Conservation (phyloP, 2,329 filamentous ascomycete species). For the Exophiala lecanii-corni region DNA sequence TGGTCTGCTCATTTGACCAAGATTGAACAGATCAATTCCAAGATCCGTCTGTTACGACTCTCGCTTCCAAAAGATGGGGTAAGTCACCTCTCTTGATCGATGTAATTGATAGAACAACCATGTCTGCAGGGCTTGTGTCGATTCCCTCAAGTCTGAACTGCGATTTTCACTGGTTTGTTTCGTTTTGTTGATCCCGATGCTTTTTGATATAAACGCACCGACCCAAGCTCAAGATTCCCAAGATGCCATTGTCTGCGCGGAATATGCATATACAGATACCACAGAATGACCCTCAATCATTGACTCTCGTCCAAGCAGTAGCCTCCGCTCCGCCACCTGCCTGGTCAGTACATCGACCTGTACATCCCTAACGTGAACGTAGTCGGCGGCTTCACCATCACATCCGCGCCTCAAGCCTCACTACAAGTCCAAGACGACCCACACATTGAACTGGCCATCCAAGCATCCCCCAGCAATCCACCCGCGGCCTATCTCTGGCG, state of each 20-base stretch:
- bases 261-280: no score
- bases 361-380: slow-evolving; percentile 64
- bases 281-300: slow-evolving; percentile 3
- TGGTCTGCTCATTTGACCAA: slow-evolving; percentile 58
- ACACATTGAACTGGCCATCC: slow-evolving; percentile 75
- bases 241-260: no score
- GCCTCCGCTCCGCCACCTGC: slow-evolving; percentile 57
- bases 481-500: slow-evolving; percentile 74
- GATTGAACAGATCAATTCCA: slow-evolving; percentile 62
- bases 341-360: slow-evolving; percentile 87
- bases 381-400: slow-evolving; percentile 84
- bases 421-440: slow-evolving; percentile 29
- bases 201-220: no score
- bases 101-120: no score
- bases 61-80: slow-evolving; percentile 46
- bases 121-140: no score
- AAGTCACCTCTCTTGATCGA: no score
- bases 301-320: slow-evolving; percentile 20
- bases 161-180: no score
- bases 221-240: no score
- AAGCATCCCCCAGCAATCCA: slow-evolving; percentile 65
- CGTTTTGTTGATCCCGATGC: no score
- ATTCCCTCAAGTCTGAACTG: no score
- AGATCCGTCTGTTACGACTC: slow-evolving; percentile 65
- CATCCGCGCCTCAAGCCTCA: slow-evolving; percentile 58